Conservation (phyloP, 208 protist species). For the Trypanosoma cruzi region DNA sequence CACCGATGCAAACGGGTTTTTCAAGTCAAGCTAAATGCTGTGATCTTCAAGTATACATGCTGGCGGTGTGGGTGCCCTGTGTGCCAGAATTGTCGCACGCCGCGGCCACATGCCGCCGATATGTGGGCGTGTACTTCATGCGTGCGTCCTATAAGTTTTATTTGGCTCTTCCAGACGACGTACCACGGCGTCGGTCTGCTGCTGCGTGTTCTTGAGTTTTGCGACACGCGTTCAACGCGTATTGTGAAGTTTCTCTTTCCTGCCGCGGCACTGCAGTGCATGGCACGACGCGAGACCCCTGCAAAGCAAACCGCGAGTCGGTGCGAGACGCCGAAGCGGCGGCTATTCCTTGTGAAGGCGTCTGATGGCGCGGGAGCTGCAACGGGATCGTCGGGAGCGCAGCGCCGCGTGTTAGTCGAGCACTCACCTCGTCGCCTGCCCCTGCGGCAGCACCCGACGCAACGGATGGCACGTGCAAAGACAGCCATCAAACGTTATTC, state of each 20-base stretch:
- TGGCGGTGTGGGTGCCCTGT: slow-evolving; percentile 59
- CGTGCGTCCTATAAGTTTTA: slow-evolving; percentile 47
- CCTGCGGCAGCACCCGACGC: slow-evolving; percentile 16
- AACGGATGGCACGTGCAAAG: slow-evolving; percentile 4
- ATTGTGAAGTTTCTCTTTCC: slow-evolving; percentile 73
- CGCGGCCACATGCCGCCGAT: background rate
- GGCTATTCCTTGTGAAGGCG: slow-evolving; percentile 1
- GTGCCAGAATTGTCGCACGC: slow-evolving; percentile 50
- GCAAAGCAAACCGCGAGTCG: background rate
- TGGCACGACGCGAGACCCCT: background rate
- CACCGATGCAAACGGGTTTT: slow-evolving; percentile 65
- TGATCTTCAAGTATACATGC: slow-evolving; percentile 34
- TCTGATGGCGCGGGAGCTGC: background rate
- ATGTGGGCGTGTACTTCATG: slow-evolving; percentile 70
- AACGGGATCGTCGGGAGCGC: slow-evolving; percentile 1
- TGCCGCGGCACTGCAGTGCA: slow-evolving; percentile 28
- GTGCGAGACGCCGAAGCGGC: background rate
- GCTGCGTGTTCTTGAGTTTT: slow-evolving; percentile 65
- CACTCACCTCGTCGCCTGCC: background rate
- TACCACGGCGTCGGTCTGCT: slow-evolving; percentile 50
- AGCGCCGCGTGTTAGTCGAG: slow-evolving; percentile 10
- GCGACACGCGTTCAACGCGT: slow-evolving; percentile 58
- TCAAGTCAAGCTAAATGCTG: slow-evolving; percentile 1
- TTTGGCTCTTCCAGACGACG: slow-evolving; percentile 66
- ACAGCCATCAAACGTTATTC: slow-evolving; percentile 17